These are phyloP conservation scores for Pseudopyricularia javanii DNA, from an alignment of 2,329 filamentous ascomycete genomes.

Conservation along the genomic window DNA sequence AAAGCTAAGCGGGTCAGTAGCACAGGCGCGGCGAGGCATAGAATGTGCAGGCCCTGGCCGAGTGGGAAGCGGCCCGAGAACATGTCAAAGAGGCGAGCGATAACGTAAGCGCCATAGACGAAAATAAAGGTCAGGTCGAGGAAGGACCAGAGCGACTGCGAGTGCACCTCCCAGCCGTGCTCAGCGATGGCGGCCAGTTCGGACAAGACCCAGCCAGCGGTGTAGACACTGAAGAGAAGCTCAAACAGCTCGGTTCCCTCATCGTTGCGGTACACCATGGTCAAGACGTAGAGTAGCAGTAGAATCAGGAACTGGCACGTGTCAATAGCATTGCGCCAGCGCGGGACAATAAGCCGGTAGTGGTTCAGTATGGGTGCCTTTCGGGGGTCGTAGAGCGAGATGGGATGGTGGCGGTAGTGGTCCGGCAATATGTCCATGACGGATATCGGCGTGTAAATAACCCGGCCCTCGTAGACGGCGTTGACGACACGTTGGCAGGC, in stretches of 20 bases:
- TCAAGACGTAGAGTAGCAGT: conserved; percentile 54
- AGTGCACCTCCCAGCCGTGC: conserved; percentile 67
- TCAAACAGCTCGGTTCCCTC: conserved; percentile 44
- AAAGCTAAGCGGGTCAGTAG: conserved; percentile 71
- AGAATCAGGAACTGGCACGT: conserved; percentile 61
- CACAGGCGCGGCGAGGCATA: conserved; percentile 69
- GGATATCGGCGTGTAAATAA: conserved; percentile 71
- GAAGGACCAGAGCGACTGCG: conserved; percentile 82
- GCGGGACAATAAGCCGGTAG: conserved; percentile 71
- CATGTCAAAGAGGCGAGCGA: conserved; percentile 55
- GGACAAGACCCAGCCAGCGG: conserved; percentile 67
- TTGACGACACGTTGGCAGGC: conserved; percentile 74
- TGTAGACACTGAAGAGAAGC: conserved; percentile 58
- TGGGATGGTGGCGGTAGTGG: conserved; percentile 73
- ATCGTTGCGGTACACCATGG: conserved; percentile 60
- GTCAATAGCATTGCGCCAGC: conserved; percentile 66
- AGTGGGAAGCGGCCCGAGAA: conserved; percentile 30
- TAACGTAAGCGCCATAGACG: conserved; percentile 58
- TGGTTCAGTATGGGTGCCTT: conserved; percentile 69
- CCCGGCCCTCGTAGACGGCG: conserved; percentile 68
- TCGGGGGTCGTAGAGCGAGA: conserved; percentile 67
- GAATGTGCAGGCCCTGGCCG: conserved; percentile 59
- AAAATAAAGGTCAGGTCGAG: conserved; percentile 67
- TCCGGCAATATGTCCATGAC: conserved; percentile 79
- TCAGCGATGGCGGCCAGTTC: conserved; percentile 67